Evolutionary conservation across 1,284 basidiomycete species (phyloP), one percentile per base, ranked within the genome.

Genomic region (Irpex sp.): DNA sequence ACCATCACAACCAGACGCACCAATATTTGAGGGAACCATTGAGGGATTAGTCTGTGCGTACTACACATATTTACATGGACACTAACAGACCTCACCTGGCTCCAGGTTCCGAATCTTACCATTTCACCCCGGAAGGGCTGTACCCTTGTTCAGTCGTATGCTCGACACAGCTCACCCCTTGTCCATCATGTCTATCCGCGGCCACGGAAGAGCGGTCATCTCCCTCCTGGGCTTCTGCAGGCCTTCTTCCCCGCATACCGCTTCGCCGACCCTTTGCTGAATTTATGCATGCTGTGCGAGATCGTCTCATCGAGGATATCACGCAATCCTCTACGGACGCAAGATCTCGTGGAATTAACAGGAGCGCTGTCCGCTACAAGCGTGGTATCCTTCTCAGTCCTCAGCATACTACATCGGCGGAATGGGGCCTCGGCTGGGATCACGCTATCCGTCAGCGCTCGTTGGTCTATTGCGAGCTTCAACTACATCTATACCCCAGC

Each of bases 401-500:
- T 31, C 71, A 76, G 19, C 67, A 76, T 6, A 3, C 50, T 46
- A 54, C 46, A 19, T 72, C 76, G 1, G 81, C 78, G 26, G 83
- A 86, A 71, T 90, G 89, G 89, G 79, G 81, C 26, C 70, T 76
- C 11, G 82, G 82, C 11, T 90, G 89, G 89, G 80, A 88, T 46
- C 79, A 83, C 66, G 78, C 80, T 62, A 74, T 79, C 3, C 76
- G 74, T 31, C 76, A 78, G 36, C 79, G 84, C 59, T 81, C 87
- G 5, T 77, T 90, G 35, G 75, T 87, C 4, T 82, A 83, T 65
- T 87, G 84, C 63, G 80, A 85, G 54, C 72, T 92, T 11, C 81
- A 89, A 64, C 69, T 90, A 5, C 79, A 83, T 57, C 75, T 90
- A 7, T 74, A 77, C 1, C 67, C 71, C 4, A 75, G 80, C 0